Evolutionary conservation across 306 rosid species (phyloP), one percentile per base, ranked within the genome.

Genomic region (Purshia tridentata): DNA sequence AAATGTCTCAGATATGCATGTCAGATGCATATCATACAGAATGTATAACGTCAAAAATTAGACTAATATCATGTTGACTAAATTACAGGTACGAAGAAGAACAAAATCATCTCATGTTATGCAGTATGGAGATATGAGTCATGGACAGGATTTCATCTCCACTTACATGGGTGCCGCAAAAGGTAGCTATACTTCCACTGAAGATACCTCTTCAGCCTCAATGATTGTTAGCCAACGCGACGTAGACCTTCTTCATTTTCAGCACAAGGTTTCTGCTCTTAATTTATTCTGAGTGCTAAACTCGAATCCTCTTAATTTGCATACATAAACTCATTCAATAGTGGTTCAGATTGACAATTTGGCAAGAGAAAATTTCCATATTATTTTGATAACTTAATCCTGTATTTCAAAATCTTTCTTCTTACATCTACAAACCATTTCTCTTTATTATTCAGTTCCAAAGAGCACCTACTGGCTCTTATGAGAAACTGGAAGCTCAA

Each of bases 21-120:
- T 9, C 13, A 48, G 14, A 9, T 48, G 13, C 51, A 48, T 48
- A 4, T 9, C 47, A 48, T 12, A 48, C 3, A 14, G 4, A 12
- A 1, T 9, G 5, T 2, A 9, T 10, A 48, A 9, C 11, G 5
- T 10, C 0, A 4, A 48, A 48, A 48, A 4, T 10, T 10, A 9
- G 51, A 48, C 12, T 12, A 48, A 9, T 29, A 29, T 29, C n/a
- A 4, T 19, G 22, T 23, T 40, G 20, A 37, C 50, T 41, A 49
- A 20, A 53, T 11, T 73, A 62, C 12, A 85, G 95, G 84, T 89
- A 57, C 76, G 69, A 0, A 6, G 51, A 37, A 90, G 84, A 79
- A 78, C 88, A 1, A 9, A 57, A 3, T 1, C 0, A 1, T 85
- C 96, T 82, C 87, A 84, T 56, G 96, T 90, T 20, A 84, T 68